Evolutionary conservation across 371 early-diverging fungal genomes (phyloP).

Genomic region (Saksenaea vasiformis): DNA sequence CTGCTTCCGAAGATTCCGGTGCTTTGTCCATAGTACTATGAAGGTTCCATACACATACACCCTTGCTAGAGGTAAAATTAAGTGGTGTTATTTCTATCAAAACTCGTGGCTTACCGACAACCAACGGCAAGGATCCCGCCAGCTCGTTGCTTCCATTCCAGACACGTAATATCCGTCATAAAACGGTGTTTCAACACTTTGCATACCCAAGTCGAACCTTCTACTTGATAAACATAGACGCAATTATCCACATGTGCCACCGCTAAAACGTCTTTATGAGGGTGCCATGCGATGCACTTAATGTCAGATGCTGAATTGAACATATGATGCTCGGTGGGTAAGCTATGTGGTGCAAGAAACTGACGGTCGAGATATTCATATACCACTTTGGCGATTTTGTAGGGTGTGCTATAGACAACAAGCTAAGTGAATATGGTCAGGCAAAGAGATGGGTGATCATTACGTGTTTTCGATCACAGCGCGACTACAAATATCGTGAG

Average conservation of each 20-base stretch:
- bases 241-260: slow-evolving; percentile 47
- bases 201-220: slow-evolving; percentile 36
- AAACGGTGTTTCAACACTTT: slow-evolving; percentile 39
- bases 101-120: slow-evolving; percentile 30
- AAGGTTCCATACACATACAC: slow-evolving; percentile 59
- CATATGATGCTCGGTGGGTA: neutral
- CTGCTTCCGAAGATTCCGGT: neutral
- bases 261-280: slow-evolving; percentile 50
- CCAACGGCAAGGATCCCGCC: slow-evolving; percentile 57
- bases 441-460: neutral
- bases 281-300: slow-evolving; percentile 57
- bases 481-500: neutral
- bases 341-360: neutral
- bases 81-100: neutral
- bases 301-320: neutral
- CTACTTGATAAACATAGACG: slow-evolving; percentile 53
- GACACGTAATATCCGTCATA: slow-evolving; percentile 52
- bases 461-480: neutral
- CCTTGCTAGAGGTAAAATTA: slow-evolving; percentile 12
- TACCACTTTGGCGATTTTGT: neutral
- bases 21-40: neutral
- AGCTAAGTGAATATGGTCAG: neutral
- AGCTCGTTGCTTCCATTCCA: slow-evolving; percentile 57
- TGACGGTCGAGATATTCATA: neutral
- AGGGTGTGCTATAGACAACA: neutral